Evolutionary conservation across 306 rosid species (phyloP).

Genomic region (Rosa chinensis): DNA sequence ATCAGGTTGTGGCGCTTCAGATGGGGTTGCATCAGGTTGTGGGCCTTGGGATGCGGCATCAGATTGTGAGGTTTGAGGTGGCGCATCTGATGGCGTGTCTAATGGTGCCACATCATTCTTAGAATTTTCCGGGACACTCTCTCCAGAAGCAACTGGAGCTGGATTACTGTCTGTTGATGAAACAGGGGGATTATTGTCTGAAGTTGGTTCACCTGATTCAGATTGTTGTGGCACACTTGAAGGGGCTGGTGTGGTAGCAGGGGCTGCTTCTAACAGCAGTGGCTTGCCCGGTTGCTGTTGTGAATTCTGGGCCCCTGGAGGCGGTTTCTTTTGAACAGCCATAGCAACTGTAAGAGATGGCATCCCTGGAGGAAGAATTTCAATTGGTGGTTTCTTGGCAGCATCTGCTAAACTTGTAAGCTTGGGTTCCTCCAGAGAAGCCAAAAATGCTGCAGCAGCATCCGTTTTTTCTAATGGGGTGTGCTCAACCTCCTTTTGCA

Average conservation of each 20-base stretch:
- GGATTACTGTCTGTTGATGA: conserved; percentile 41
- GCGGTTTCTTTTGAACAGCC: conserved; percentile 68
- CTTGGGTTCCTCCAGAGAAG: conserved; percentile 94
- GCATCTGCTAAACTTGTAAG: conserved; percentile 94
- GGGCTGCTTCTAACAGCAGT: conserved; percentile 77
- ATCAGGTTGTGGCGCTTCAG: conserved; percentile 26
- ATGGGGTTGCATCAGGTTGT: conserved; percentile 4
- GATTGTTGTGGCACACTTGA: conserved; percentile 30
- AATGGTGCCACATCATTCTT: conserved; percentile 25
- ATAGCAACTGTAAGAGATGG: conserved; percentile 66
- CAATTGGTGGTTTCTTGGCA: conserved; percentile 89
- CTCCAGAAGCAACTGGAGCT: conserved; percentile 33
- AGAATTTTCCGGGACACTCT: conserved; percentile 36
- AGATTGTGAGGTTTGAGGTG: not conserved
- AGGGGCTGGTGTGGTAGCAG: conserved; percentile 41
- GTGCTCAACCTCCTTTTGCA: conserved; percentile 89
- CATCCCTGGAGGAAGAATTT: conserved; percentile 97
- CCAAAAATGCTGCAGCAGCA: conserved; percentile 86
- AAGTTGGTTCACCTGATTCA: conserved; percentile 43
- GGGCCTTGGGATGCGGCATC: conserved; percentile 28
- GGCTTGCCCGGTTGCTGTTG: conserved; percentile 66
- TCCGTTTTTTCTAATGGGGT: conserved; percentile 66
- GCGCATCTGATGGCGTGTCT: conserved; percentile 30
- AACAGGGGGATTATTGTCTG: conserved; percentile 26
- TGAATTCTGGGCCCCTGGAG: conserved; percentile 52